Conservation (phyloP, 768 basidiomycete genomes). For the Agrocybe pediades region DNA sequence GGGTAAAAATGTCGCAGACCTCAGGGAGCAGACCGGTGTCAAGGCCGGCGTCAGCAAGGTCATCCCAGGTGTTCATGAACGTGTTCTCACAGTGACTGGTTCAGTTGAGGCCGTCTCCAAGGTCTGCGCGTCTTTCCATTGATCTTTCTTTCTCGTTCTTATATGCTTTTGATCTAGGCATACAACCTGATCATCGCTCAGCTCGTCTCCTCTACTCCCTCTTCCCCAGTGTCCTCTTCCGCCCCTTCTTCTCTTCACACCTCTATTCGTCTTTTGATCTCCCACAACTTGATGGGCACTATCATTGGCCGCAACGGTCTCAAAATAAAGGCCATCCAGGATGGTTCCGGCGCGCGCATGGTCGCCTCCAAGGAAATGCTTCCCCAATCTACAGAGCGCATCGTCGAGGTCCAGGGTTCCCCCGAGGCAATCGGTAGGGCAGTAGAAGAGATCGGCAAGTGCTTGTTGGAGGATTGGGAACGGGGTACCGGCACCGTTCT, state of each 20-base stretch:
- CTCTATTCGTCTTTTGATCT: constrained; percentile 95
- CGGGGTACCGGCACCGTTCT: constrained; percentile 90
- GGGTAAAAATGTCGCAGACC: constrained; percentile 96
- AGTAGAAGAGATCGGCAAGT: constrained; percentile 94
- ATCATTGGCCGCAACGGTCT: constrained; percentile 95
- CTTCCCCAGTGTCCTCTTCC: constrained; percentile 68
- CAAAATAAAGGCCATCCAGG: constrained; percentile 99
- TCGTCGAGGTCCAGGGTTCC: constrained; percentile 96
- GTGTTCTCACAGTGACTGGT: constrained; percentile 93
- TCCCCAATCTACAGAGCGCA: constrained; percentile 97
- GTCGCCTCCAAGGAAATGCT: constrained; percentile 99
- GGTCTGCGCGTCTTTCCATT: constrained; percentile 39
- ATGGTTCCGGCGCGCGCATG: constrained; percentile 95
- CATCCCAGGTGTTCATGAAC: constrained; percentile 96
- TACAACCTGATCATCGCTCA: constrained; percentile 94
- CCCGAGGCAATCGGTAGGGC: constrained; percentile 92
- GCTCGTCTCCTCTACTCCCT: constrained; percentile 80
- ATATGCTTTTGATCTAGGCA: constrained; percentile 53
- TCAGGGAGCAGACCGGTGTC: constrained; percentile 93
- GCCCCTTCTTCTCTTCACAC: constrained; percentile 78
- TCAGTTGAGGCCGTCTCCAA: constrained; percentile 91
- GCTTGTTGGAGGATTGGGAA: constrained; percentile 96
- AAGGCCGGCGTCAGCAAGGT: constrained; percentile 99
- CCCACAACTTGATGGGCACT: constrained; percentile 99
- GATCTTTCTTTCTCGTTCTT: constrained; percentile 12